Evolutionary conservation across 2,329 filamentous ascomycete genomes (phyloP).

Genomic region (Talaromyces islandicus): DNA sequence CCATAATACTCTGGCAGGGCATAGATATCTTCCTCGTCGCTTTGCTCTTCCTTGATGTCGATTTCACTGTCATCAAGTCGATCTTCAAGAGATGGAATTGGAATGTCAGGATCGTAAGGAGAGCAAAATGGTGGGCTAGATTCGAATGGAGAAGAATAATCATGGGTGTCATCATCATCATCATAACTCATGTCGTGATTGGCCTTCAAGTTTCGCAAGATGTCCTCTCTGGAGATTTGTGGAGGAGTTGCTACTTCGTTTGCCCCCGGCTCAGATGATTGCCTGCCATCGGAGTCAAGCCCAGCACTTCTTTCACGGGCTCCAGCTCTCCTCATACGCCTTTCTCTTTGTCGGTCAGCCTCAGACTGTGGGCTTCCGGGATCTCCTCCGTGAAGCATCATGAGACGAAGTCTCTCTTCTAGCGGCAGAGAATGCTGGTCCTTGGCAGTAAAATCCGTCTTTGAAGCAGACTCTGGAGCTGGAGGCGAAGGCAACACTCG

Average conservation of each 20-base stretch:
- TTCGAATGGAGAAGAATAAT: constrained; percentile 53
- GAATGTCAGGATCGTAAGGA: constrained; percentile 76
- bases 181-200: constrained; percentile 55
- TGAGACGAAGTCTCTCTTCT: constrained; percentile 77
- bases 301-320: constrained; percentile 13
- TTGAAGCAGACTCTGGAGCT: constrained; percentile 59
- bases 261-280: constrained; percentile 20
- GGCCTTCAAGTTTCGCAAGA: constrained; percentile 74
- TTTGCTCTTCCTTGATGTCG: constrained; percentile 60
- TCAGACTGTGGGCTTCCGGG: constrained; percentile 47
- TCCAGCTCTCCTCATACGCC: constrained; percentile 60
- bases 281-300: constrained; percentile 4
- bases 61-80: constrained; percentile 50
- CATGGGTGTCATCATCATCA: constrained; percentile 59
- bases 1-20: constrained; percentile 56
- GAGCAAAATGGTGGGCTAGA: constrained; percentile 55
- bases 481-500: constrained; percentile 70
- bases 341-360: constrained; percentile 61
- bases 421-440: constrained; percentile 71
- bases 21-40: constrained; percentile 59
- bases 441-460: constrained; percentile 72
- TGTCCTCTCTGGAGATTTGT: constrained; percentile 88
- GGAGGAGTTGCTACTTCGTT: constrained; percentile 57
- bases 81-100: constrained; percentile 80
- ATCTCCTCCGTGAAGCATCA: constrained; percentile 73